These are phyloP conservation scores for Suhomyces xylopsoci DNA, from an alignment of 805 yeast genomes.

Conservation along the genomic window DNA sequence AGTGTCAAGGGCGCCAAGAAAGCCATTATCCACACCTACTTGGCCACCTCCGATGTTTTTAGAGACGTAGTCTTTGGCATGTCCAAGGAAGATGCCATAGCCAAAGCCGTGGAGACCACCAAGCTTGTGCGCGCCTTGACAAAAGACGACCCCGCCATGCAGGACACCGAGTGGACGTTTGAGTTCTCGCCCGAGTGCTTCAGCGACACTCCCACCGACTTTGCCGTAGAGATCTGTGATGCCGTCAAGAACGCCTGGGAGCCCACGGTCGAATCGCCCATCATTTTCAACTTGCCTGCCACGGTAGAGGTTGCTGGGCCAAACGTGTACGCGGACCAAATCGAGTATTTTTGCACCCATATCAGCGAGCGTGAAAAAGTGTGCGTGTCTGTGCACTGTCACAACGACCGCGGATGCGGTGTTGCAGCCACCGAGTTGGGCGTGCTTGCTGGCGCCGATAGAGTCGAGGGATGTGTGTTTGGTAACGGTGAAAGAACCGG, in stretches of 20 bases:
- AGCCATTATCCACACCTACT: constrained; percentile 69
- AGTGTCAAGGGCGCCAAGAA: constrained; percentile 68
- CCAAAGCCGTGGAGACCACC: constrained; percentile 69
- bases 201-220: constrained; percentile 70
- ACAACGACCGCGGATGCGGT: constrained; percentile 81
- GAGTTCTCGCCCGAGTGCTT: constrained; percentile 81
- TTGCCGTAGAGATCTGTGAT: constrained; percentile 73
- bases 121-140: constrained; percentile 65
- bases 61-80: constrained; percentile 73
- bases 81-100: constrained; percentile 65
- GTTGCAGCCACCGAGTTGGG: constrained; percentile 82
- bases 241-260: constrained; percentile 79
- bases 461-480: constrained; percentile 80
- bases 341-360: constrained; percentile 67
- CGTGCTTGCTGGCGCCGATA: constrained; percentile 77
- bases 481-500: constrained; percentile 88
- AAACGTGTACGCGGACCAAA: constrained; percentile 75
- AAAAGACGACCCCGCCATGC: constrained; percentile 66
- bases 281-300: constrained; percentile 76
- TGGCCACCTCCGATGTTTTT: constrained; percentile 74
- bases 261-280: constrained; percentile 70
- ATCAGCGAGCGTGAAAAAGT: constrained; percentile 71
- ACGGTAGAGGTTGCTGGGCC: constrained; percentile 79
- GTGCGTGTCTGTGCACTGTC: constrained; percentile 68
- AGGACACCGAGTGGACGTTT: constrained; percentile 64